Conservation (phyloP, 1,284 basidiomycete genomes). For the Neonothopanus nambi region DNA sequence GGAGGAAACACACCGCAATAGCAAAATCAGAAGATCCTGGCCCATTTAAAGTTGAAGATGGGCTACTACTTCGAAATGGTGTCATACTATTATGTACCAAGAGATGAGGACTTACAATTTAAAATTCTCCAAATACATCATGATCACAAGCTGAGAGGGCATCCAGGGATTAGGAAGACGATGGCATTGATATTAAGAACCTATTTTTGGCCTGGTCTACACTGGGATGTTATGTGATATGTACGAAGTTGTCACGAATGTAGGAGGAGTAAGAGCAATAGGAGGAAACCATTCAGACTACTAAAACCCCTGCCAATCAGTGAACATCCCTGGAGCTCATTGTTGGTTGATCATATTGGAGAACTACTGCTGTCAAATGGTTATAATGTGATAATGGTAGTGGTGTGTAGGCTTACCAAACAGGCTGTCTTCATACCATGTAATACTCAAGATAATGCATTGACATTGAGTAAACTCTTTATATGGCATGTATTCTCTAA, state of each 20-base stretch:
- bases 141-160: slow-evolving; percentile 23
- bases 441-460: background rate
- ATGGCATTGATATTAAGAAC: slow-evolving; percentile 17
- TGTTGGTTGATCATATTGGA: slow-evolving; percentile 4
- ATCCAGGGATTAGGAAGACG: slow-evolving; percentile 34
- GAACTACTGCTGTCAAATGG: slow-evolving; percentile 15
- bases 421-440: slow-evolving; percentile 1
- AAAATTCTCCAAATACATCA: slow-evolving; percentile 6
- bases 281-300: background rate
- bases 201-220: slow-evolving; percentile 26
- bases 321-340: slow-evolving; percentile 2
- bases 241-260: slow-evolving; percentile 6
- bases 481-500: background rate
- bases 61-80: slow-evolving; percentile 6
- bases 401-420: background rate
- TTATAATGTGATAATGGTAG: slow-evolving; percentile 14
- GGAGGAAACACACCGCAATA: background rate
- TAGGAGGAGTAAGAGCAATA: background rate
- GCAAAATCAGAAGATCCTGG: background rate
- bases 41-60: slow-evolving; percentile 15
- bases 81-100: slow-evolving; percentile 16
- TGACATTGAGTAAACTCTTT: background rate
- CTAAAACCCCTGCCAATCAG: background rate
- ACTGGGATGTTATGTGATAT: slow-evolving; percentile 18
- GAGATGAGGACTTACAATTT: background rate